Evolutionary conservation across 2,329 filamentous ascomycete species (phyloP).

Genomic region (Emergomyces orientalis): DNA sequence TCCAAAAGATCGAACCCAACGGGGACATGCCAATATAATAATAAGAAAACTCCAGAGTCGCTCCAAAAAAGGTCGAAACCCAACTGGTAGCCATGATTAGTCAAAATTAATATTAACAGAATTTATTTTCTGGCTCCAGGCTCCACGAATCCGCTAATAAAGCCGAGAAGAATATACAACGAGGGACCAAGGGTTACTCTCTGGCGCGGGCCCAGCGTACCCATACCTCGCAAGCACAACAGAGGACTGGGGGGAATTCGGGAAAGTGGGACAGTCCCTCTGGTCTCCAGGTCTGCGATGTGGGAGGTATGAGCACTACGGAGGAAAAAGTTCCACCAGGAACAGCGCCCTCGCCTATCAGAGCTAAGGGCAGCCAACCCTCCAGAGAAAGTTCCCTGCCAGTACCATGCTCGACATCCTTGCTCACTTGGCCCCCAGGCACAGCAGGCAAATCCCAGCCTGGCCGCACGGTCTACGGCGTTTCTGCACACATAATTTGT

Average conservation of each 20-base stretch:
- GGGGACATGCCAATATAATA: constrained; percentile 2
- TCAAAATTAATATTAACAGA: background rate
- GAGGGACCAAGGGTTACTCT: constrained; percentile 2
- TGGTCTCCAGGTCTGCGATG: background rate
- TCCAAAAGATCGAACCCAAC: background rate
- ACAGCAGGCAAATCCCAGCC: constrained; percentile 3
- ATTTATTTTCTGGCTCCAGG: background rate
- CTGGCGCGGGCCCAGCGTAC: background rate
- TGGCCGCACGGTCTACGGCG: background rate
- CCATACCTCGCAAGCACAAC: background rate
- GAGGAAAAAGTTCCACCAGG: constrained; percentile 4
- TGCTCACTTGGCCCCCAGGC: constrained; percentile 1
- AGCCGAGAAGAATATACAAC: background rate
- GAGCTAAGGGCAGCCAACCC: background rate
- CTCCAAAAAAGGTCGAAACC: background rate
- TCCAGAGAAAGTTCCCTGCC: constrained; percentile 1
- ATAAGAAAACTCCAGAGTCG: background rate
- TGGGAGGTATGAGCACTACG: background rate
- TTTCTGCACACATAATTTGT: constrained; percentile 4
- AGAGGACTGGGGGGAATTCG: background rate
- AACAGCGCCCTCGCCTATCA: constrained; percentile 4
- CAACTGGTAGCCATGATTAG: background rate
- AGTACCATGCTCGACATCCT: background rate
- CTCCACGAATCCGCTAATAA: background rate
- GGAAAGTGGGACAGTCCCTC: constrained; percentile 6